Conservation (phyloP, 805 yeast species). For the Ogataea paraovalis region DNA sequence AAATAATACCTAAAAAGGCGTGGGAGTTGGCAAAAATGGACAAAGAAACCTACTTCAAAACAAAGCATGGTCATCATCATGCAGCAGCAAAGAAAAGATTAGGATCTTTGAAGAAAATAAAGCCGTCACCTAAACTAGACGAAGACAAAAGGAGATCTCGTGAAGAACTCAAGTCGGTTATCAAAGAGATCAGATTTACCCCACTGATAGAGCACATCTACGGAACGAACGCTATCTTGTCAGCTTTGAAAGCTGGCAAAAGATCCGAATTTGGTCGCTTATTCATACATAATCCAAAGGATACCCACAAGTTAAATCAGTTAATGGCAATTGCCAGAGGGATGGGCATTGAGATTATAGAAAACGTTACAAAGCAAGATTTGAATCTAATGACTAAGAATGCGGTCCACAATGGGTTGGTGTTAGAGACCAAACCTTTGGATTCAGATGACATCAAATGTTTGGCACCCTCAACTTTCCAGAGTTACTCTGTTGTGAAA, state of each 20-base stretch:
- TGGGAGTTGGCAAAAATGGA: constrained; percentile 63
- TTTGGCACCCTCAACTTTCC: constrained; percentile 15
- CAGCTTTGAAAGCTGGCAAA: constrained; percentile 58
- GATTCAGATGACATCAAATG: constrained; percentile 28
- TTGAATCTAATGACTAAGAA: constrained; percentile 57
- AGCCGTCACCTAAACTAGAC: background rate
- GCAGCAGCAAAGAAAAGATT: constrained; percentile 39
- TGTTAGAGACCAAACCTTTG: constrained; percentile 60
- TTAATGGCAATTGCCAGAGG: constrained; percentile 46
- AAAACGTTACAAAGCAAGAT: constrained; percentile 39
- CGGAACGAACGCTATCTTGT: constrained; percentile 71
- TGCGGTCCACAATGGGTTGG: constrained; percentile 80
- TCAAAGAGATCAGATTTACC: constrained; percentile 25
- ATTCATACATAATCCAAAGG: constrained; percentile 39
- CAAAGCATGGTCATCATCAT: constrained; percentile 64
- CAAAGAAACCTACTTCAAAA: constrained; percentile 58
- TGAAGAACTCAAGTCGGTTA: constrained; percentile 9
- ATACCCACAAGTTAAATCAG: constrained; percentile 30
- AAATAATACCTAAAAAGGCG: constrained; percentile 41
- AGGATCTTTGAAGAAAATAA: constrained; percentile 17
- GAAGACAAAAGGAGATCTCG: constrained; percentile 3
- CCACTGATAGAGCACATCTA: constrained; percentile 65
- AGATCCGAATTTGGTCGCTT: constrained; percentile 52
- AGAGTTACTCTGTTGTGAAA: constrained; percentile 16
- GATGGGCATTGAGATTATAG: constrained; percentile 34